Evolutionary conservation across 305 asterid species (phyloP), one percentile per base, ranked within the genome.

Genomic region (Fraxinus floribunda): DNA sequence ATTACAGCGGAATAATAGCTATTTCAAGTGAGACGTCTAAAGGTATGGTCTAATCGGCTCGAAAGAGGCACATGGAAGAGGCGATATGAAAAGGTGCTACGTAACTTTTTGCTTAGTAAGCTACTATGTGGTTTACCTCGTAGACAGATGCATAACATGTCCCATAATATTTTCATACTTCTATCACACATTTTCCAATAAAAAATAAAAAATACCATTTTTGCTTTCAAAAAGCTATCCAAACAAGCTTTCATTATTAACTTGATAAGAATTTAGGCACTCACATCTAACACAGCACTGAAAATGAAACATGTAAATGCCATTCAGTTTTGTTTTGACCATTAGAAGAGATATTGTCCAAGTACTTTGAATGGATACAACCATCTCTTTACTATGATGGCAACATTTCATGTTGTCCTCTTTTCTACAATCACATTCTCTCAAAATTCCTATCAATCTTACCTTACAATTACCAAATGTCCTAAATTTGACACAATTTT

Each of bases 331-430:
- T 18, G 36, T 78, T 71, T 71, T 75, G 62, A 55, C 79, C 34
- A 44, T 66, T 52, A 26, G 57, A 76, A 79, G 66, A 66, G 60
- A 44, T n/a, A 38, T 36, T 80, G 78, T 79, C 89, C 86, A 88
- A 73, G 82, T 89, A 82, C 91, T 82, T 84, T 90, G 98, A 92
- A 90, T 86, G 36, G 29, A 79, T 91, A 77, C 73, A 83, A 75
- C 57, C 60, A 81, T 41, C 76, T 74, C 90, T 83, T 91, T 90
- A 81, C 75, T 57, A 10, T 79, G 97, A 92, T 74, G 62, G 84
- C 87, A 83, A 91, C 89, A 41, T 82, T 80, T 81, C 70, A 75
- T 72, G 82, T 82, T 88, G 86, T 74, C 57, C 73, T 79, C 79
- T 44, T 18, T 71, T 68, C 73, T 64, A 24, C 77, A 68, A 6